phyloP scores from a whole-genome alignment of 345 rosid genomes.

The Gossypium anomalum region DNA sequence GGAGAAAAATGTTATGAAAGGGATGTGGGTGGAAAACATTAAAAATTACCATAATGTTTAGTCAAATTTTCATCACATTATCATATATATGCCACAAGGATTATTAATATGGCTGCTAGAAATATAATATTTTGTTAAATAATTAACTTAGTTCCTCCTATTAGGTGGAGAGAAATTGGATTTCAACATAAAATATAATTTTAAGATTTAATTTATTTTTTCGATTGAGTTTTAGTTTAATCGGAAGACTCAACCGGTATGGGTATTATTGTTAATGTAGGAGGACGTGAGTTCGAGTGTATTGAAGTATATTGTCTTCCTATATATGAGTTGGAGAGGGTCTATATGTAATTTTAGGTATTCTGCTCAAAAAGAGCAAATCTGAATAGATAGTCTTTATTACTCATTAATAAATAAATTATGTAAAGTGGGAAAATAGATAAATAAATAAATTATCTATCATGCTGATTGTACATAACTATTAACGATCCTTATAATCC shows the following conservation, averaged over 20 bases:
- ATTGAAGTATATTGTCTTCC: too few species aligned
- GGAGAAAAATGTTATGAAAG: not conserved
- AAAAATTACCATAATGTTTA: not conserved
- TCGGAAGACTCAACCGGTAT: too few species aligned
- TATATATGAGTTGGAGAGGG: too few species aligned
- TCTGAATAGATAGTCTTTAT: too few species aligned
- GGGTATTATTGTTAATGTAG: fast-evolving
- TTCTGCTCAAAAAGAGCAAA: not conserved
- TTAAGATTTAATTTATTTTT: too few species aligned
- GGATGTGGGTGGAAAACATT: not conserved
- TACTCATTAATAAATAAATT: not conserved
- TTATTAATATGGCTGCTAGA: not conserved
- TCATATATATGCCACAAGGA: not conserved
- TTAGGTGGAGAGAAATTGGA: too few species aligned
- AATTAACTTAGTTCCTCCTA: too few species aligned
- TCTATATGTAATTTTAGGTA: too few species aligned
- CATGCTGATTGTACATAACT: not conserved
- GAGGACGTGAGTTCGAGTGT: too few species aligned
- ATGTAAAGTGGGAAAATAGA: not conserved
- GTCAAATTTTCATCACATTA: not conserved
- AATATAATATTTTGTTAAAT: too few species aligned
- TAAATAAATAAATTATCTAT: not conserved
- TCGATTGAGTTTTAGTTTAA: too few species aligned
- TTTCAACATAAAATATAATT: too few species aligned
- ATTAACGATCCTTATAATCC: not conserved